Evolutionary conservation across 2,329 filamentous ascomycete species (phyloP).

Genomic region (Colletotrichum gigasporum): DNA sequence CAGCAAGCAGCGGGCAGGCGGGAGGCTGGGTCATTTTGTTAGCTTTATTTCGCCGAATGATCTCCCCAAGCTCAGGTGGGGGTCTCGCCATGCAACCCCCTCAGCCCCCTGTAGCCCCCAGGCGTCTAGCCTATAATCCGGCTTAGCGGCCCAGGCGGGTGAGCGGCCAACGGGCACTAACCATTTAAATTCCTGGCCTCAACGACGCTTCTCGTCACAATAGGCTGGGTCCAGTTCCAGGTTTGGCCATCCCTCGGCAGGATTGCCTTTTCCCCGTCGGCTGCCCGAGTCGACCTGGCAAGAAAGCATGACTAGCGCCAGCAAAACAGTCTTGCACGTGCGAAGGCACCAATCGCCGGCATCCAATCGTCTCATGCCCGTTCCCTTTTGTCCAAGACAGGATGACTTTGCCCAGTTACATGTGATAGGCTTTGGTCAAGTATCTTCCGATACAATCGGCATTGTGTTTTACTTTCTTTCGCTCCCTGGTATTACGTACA

Average conservation of each 20-base stretch:
- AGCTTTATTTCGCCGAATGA: slow-evolving; percentile 16
- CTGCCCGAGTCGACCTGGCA: background rate
- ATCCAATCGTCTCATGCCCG: slow-evolving; percentile 23
- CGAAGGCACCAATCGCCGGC: slow-evolving; percentile 1
- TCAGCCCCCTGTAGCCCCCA: slow-evolving; percentile 14
- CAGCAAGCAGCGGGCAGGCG: background rate
- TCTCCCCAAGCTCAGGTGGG: slow-evolving; percentile 24
- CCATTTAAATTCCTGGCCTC: slow-evolving; percentile 1
- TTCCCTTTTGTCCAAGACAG: slow-evolving; percentile 1
- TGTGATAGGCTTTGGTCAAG: slow-evolving; percentile 25
- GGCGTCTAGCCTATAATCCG: background rate
- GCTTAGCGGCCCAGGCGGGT: slow-evolving; percentile 25
- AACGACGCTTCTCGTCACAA: slow-evolving; percentile 11
- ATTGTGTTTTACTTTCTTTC: slow-evolving; percentile 8
- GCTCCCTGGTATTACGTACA: slow-evolving; percentile 15
- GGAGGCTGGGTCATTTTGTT: slow-evolving; percentile 28
- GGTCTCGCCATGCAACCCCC: slow-evolving; percentile 12
- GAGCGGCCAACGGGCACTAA: slow-evolving; percentile 30
- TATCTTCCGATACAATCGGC: background rate
- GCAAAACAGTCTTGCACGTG: slow-evolving; percentile 17
- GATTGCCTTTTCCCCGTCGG: background rate
- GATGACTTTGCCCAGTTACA: slow-evolving; percentile 15
- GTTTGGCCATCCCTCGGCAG: slow-evolving; percentile 2
- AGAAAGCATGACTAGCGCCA: slow-evolving; percentile 15
- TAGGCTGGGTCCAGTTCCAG: too few relatives aligned